Percentiles rank a stretch among this genome's conserved stretches.
phyloP scores from a whole-genome alignment of 306 rosid species.

The Dryas alaskensis region DNA sequence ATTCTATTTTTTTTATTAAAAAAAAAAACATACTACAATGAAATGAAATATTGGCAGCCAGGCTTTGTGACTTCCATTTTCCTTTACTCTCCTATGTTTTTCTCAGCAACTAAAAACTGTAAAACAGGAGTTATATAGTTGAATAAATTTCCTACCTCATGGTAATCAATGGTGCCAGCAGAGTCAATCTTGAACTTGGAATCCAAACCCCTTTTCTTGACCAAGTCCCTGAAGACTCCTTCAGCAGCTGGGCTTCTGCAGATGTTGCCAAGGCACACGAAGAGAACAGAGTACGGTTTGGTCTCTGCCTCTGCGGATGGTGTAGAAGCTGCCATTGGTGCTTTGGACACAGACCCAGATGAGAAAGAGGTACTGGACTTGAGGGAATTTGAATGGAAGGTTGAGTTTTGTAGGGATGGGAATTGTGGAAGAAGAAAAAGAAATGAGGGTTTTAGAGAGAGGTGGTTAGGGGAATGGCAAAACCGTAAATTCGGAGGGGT shows the following conservation, averaged over 20 bases:
- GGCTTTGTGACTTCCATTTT: not conserved
- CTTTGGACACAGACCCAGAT: slow-evolving; percentile 30
- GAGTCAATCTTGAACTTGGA: slow-evolving; percentile 68
- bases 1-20: not conserved
- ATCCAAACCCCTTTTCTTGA: slow-evolving; percentile 55
- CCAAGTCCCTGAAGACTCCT: slow-evolving; percentile 81
- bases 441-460: slow-evolving; percentile 19
- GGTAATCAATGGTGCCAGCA: slow-evolving; percentile 83
- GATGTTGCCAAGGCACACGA: slow-evolving; percentile 86
- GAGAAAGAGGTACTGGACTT: slow-evolving; percentile 28
- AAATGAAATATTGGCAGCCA: not conserved
- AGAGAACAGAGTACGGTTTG: slow-evolving; percentile 66
- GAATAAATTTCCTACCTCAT: slow-evolving; percentile 47
- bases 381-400: slow-evolving; percentile 19
- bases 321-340: slow-evolving; percentile 60
- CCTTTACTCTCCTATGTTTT: not conserved
- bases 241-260: slow-evolving; percentile 96
- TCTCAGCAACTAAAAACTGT: not conserved
- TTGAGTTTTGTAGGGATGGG: slow-evolving; percentile 22
- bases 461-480: slow-evolving; percentile 41
- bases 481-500: slow-evolving; percentile 37
- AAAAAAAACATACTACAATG: not conserved
- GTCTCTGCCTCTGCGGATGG: slow-evolving; percentile 34
- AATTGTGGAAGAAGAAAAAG: slow-evolving; percentile 23
- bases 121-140: not conserved